Conservation (phyloP, 2,329 filamentous ascomycete genomes). For the Cladosporium sp. region DNA sequence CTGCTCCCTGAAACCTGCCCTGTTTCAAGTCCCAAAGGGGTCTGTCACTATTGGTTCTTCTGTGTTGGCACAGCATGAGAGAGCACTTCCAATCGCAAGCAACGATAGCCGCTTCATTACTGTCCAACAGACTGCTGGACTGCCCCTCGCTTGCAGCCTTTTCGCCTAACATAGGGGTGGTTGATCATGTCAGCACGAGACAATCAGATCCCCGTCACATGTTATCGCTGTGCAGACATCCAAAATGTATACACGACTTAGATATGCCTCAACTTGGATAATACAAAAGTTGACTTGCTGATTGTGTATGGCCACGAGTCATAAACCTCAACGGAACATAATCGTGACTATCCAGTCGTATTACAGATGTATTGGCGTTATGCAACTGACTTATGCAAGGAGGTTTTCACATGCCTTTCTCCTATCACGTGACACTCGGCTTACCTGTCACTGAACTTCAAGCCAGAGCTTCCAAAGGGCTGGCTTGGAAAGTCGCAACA, state of each 20-base stretch:
- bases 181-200: neutral
- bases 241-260: neutral
- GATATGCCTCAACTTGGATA: neutral
- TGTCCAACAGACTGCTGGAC: neutral
- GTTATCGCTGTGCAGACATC: neutral
- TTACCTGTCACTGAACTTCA: neutral
- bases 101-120: slow-evolving; percentile 3
- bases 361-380: neutral
- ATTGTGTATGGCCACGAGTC: neutral
- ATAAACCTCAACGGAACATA: neutral
- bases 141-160: neutral
- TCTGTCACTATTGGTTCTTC: slow-evolving; percentile 11
- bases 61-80: neutral
- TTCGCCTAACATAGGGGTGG: neutral
- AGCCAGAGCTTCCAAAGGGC: neutral
- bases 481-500: slow-evolving; percentile 12
- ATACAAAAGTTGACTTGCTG: neutral
- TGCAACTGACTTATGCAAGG: neutral
- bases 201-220: neutral
- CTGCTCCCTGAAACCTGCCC: slow-evolving; percentile 2
- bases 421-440: neutral
- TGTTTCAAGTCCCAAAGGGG: slow-evolving; percentile 5
- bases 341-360: neutral
- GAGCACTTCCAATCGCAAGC: neutral
- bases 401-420: neutral